Evolutionary conservation across 306 rosid genomes (phyloP).

Genomic region (Quillaja saponaria): DNA sequence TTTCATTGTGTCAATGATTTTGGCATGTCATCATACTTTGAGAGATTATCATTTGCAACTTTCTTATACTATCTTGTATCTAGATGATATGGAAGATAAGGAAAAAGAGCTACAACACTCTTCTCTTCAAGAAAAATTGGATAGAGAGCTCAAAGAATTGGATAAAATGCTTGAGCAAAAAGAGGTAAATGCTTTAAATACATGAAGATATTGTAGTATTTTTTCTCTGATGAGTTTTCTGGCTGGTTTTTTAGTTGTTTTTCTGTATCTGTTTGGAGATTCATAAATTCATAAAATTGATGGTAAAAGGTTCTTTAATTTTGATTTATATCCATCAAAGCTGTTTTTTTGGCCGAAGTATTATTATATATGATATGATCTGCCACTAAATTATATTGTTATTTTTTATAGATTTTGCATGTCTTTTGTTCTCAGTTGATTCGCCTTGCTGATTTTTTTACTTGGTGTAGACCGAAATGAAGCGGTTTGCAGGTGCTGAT

Average conservation of each 20-base stretch:
- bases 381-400: neutral
- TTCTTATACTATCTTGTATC: constrained; percentile 23
- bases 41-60: neutral
- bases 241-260: constrained; percentile 1
- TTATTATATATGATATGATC: no score
- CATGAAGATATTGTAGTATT: neutral
- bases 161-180: constrained; percentile 91
- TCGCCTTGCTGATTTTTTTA: constrained; percentile 8
- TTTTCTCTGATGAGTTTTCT: neutral
- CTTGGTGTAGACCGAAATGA: constrained; percentile 85
- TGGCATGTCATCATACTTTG: neutral
- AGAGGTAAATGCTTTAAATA: constrained; percentile 58
- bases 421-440: neutral
- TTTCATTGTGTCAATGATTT: constrained; percentile 10
- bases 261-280: constrained; percentile 3
- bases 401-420: neutral
- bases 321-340: no score
- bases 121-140: constrained; percentile 85
- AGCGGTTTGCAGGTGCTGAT: constrained; percentile 55
- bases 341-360: no score
- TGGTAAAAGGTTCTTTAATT: neutral
- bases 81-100: constrained; percentile 64
- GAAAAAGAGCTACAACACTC: constrained; percentile 92
- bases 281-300: neutral
- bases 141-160: constrained; percentile 83